Base-by-base conservation (phyloP, 2,329 filamentous ascomycete species). In the Fusarium sublunatum region DNA sequence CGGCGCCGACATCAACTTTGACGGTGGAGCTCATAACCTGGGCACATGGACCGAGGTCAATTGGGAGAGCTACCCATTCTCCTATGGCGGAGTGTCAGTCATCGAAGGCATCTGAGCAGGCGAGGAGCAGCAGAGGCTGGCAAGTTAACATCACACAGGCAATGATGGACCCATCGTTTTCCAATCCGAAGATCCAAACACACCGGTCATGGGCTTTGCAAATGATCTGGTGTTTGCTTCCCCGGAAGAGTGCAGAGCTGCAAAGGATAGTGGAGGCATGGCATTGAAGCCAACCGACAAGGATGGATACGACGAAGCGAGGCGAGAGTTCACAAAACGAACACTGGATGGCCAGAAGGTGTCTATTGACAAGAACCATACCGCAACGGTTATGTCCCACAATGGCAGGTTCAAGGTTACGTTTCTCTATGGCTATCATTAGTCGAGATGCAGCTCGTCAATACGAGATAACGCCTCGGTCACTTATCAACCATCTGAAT, bases 1-100 rank as follows among this genome's bases (percentile, higher is more conserved):
- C 11, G 64, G 64, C 11, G 35, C 32, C 5, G n/a, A 44, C 10
- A 38, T 57, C 11, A 41, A 65, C 38, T 63, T 67, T 9, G 31
- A 67, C 15, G 53, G 64, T 1, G 29, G 28, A 11, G 44, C 43
- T 15, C 64, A 68, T 15, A 67, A 65, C 35, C 40, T 68, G 10
- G 64, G 64, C 6, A 67, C 64, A n/a, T 67, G 64, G 64, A 32
- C 42, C 7, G 51, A 67, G 41, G 10, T 68, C 10, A 67, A 54
- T 32, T 67, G 64, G 64, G 50, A 34, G 10, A 43, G 40, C 22
- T 68, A 68, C 28, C 64, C 64, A 6, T 4, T n/a, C 5, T 42
- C 31, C 6, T 65, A 62, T 9, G 64, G 61, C 2, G 64, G 60
- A 5, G 53, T 67, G 3, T 68, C 64, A 29, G 64, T 67, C 10